Conservation (phyloP, 2,329 filamentous ascomycete genomes). For the Clonostachys chloroleuca region DNA sequence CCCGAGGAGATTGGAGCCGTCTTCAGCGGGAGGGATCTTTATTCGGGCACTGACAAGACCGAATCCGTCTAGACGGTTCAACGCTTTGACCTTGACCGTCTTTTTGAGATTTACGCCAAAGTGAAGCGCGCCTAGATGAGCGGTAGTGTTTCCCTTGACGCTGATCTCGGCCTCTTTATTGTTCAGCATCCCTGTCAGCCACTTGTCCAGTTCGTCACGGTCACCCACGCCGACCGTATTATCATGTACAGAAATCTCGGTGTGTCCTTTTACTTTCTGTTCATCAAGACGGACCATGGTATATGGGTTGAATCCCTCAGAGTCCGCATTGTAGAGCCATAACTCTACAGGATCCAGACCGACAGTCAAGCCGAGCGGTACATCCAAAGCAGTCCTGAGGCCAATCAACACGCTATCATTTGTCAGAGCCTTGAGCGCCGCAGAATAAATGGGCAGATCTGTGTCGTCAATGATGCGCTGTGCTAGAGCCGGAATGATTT, state of each 20-base stretch:
- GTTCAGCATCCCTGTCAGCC: conserved; percentile 26
- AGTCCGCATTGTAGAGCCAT: conserved; percentile 25
- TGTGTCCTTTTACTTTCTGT: conserved; percentile 18
- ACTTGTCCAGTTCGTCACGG: conserved; percentile 23
- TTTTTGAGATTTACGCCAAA: conserved; percentile 26
- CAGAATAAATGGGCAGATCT: conserved; percentile 22
- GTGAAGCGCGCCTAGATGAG: conserved; percentile 27
- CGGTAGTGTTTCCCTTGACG: conserved; percentile 20
- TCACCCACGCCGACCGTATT: conserved; percentile 23
- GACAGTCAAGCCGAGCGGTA: conserved; percentile 8
- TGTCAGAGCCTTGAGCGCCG: conserved; percentile 18
- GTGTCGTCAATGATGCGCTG: conserved; percentile 28
- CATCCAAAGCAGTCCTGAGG: conserved; percentile 19
- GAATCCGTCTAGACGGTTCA: conserved; percentile 29
- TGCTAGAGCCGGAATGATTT: conserved; percentile 30
- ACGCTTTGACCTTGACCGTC: conserved; percentile 22
- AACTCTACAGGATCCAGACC: conserved; percentile 25
- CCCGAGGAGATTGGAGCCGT: conserved; percentile 30
- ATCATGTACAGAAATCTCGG: conserved; percentile 18
- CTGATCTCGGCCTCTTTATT: conserved; percentile 20
- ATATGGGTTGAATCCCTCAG: conserved; percentile 16
- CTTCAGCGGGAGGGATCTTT: conserved; percentile 18
- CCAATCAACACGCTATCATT: conserved; percentile 18
- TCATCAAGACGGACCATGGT: conserved; percentile 11
- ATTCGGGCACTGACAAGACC: conserved; percentile 23